phyloP scores from a whole-genome alignment of 129 eudicot species.

The Lactuca sativa region DNA sequence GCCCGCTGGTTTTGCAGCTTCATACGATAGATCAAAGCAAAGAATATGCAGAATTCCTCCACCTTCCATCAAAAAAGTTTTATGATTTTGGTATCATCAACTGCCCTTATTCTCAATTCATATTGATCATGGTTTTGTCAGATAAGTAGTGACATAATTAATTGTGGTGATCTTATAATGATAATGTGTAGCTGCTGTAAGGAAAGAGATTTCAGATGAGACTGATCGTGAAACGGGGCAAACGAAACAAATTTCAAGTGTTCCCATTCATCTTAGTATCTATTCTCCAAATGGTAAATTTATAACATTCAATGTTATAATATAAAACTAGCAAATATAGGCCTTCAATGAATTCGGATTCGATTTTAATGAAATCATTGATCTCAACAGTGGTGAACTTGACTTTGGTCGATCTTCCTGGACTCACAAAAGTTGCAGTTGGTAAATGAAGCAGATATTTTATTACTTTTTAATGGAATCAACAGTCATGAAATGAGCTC shows the following conservation, averaged over 20 bases:
- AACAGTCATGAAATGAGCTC: neutral
- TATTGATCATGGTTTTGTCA: constrained; percentile 10
- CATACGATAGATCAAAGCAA: constrained; percentile 56
- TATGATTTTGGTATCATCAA: constrained; percentile 48
- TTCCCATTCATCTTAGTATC: constrained; percentile 56
- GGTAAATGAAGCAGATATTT: constrained; percentile 34
- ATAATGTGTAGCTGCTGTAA: constrained; percentile 36
- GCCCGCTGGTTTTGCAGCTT: constrained; percentile 58
- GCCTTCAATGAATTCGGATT: neutral
- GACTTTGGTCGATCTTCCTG: constrained; percentile 57
- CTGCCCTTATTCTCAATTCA: neutral
- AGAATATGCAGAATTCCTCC: constrained; percentile 57
- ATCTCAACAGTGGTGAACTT: constrained; percentile 48
- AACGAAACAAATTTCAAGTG: constrained; percentile 52
- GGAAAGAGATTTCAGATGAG: constrained; percentile 51
- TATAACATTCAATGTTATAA: neutral
- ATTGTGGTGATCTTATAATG: neutral
- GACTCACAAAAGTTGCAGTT: constrained; percentile 59
- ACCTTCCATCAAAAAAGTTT: constrained; percentile 48
- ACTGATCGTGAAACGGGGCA: constrained; percentile 51
- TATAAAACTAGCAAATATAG: neutral
- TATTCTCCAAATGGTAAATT: constrained; percentile 49
- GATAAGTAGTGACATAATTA: neutral
- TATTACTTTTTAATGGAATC: neutral
- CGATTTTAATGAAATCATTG: neutral